These are phyloP conservation scores for Coniochaeta prunicola DNA, from an alignment of 2,329 filamentous ascomycete genomes.

Conservation along the genomic window DNA sequence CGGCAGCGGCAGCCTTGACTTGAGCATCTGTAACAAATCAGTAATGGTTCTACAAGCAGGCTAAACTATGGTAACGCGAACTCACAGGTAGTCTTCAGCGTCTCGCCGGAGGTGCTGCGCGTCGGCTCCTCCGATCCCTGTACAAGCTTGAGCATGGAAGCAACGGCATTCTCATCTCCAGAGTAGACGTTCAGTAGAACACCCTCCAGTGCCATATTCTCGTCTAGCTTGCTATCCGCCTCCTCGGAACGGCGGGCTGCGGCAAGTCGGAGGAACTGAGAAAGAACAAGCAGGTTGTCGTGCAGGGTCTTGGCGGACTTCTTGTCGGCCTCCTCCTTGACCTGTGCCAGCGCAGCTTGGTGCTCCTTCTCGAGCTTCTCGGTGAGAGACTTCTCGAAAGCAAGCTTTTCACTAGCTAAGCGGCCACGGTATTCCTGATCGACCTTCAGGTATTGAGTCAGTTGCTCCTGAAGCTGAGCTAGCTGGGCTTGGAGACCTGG, in stretches of 20 bases:
- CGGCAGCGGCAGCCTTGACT: conserved; percentile 47
- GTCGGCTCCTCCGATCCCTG: conserved; percentile 63
- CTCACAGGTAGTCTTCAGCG: conserved; percentile 64
- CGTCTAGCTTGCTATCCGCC: conserved; percentile 55
- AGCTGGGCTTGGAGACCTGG: conserved; percentile 63
- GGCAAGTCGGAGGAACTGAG: conserved; percentile 73
- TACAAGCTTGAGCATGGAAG: conserved; percentile 70
- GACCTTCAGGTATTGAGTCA: conserved; percentile 67
- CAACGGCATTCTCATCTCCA: conserved; percentile 67
- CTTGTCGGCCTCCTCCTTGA: conserved; percentile 46
- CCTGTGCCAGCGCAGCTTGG: conserved; percentile 43
- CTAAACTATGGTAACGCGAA: not conserved
- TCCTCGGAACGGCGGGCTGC: conserved; percentile 69
- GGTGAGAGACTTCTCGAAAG: conserved; percentile 48
- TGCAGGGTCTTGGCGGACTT: conserved; percentile 50
- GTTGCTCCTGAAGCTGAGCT: conserved; percentile 64
- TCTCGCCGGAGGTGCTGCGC: conserved; percentile 55
- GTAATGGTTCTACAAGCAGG: conserved; percentile 8
- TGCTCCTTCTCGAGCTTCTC: conserved; percentile 48
- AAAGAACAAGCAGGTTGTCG: conserved; percentile 61
- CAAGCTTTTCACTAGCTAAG: conserved; percentile 49
- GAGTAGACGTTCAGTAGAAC: conserved; percentile 72
- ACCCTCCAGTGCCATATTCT: conserved; percentile 76
- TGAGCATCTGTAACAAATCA: conserved; percentile 40
- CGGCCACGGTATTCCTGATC: conserved; percentile 63